Conservation (phyloP, 371 early-diverging fungal species). For the Mucor lusitanicus region DNA sequence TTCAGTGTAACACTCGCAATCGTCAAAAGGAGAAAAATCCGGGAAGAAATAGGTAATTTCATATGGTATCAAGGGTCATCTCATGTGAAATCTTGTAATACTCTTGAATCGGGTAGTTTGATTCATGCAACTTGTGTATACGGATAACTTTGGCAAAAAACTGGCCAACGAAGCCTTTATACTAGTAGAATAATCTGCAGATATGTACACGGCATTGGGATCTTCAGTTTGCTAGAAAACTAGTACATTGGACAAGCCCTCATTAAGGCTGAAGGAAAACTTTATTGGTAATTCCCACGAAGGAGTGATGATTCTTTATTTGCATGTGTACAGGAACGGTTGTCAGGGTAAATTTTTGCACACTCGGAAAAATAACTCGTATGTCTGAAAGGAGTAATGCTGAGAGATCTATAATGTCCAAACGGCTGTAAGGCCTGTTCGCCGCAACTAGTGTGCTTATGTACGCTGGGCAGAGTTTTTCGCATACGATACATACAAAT, state of each 20-base stretch:
- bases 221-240: too few species aligned
- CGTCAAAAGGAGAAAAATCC: background rate
- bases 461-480: too few species aligned
- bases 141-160: background rate
- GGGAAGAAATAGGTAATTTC: slow-evolving; percentile 1
- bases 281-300: background rate
- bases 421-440: too few species aligned
- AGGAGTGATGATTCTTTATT: background rate
- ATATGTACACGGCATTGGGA: too few species aligned
- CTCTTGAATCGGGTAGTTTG: background rate
- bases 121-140: background rate
- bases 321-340: background rate
- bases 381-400: too few species aligned
- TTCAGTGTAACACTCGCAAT: background rate
- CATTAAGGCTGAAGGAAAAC: background rate
- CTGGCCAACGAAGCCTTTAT: too few species aligned
- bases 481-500: too few species aligned
- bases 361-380: too few species aligned
- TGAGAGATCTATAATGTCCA: too few species aligned
- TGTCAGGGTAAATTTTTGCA: background rate
- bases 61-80: background rate
- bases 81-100: slow-evolving; percentile 2
- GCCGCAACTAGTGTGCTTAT: too few species aligned
- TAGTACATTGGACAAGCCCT: background rate
- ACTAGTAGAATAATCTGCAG: too few species aligned